Evolutionary conservation across 2,329 filamentous ascomycete species (phyloP), one percentile per base, ranked within the genome.

Genomic region (Hypoxylon rubiginosum): DNA sequence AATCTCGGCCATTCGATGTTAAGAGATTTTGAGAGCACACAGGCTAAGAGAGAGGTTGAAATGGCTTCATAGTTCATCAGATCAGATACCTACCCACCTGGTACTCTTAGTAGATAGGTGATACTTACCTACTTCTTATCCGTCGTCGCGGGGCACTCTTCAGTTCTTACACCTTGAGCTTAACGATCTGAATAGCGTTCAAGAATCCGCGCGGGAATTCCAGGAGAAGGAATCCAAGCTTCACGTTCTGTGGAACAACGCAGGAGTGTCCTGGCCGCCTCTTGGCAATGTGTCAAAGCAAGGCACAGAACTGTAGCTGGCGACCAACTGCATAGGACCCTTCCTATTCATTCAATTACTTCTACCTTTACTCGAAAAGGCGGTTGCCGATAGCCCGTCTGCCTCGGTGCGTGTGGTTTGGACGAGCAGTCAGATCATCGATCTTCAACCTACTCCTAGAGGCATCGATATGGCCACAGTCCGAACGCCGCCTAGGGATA

Each of bases 281-380:
- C 17, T 51, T 2, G 72, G 71, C 0, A 72, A 70, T 9, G 59
- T 62, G 1, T 77, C 75, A 2, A 71, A 63, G 10, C 79, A 81
- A 49, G 78, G 75, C 2, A 64, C 79, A n/a, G 79, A 82, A 59
- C 43, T 74, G 1, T 74, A 80, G 58, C 49, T 80, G 0, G 79
- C 76, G 2, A 73, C 76, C 28, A 77, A 81, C 45, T 80, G 76
- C 48, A 69, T 80, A 24, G 78, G 74, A 0, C 75, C 77, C 0
- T 73, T 79, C 26, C 68, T 80, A 9, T 71, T 82, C 58, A 79
- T 78, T 0, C 71, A 74, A 30, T 70, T 79, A 1, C 76, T 82
- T 3, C 51, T 77, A 8, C 75, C 77, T 10, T 68, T 73, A 7
- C 73, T 82, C 1, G 71, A 72, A 13, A 71, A 67, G 8, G n/a